Evolutionary conservation across 352 stramenopile species (phyloP).

Genomic region (Phytophthora meadii): DNA sequence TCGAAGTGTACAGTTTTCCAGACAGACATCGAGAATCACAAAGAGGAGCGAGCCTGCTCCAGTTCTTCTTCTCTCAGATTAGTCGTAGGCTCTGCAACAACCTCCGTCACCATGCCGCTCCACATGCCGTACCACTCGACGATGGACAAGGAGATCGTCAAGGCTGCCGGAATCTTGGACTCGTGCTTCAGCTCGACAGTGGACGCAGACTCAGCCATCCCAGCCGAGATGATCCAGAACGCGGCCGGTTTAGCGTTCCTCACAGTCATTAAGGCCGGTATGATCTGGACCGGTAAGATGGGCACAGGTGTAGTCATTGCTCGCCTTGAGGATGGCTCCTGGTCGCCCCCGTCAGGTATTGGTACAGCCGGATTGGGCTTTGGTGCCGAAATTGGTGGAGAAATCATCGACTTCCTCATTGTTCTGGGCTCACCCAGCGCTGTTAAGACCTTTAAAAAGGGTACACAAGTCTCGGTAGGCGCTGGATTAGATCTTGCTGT

Average conservation of each 20-base stretch:
- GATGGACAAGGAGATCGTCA: slow-evolving; percentile 89
- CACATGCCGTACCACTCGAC: slow-evolving; percentile 88
- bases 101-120: slow-evolving; percentile 61
- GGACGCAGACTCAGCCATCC: slow-evolving; percentile 77
- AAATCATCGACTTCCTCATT: slow-evolving; percentile 92
- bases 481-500: slow-evolving; percentile 80
- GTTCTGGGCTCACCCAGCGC: slow-evolving; percentile 74
- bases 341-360: slow-evolving; percentile 86
- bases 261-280: slow-evolving; percentile 85
- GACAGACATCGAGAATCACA: slow-evolving; percentile 11
- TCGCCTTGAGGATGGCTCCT: slow-evolving; percentile 81
- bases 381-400: slow-evolving; percentile 82
- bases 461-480: slow-evolving; percentile 82
- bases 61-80: background rate
- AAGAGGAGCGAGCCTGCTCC: too few relatives aligned
- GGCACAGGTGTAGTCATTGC: slow-evolving; percentile 85
- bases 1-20: slow-evolving; percentile 21
- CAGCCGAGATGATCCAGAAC: slow-evolving; percentile 83
- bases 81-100: background rate
- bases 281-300: slow-evolving; percentile 88
- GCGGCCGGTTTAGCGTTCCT: slow-evolving; percentile 82
- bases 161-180: slow-evolving; percentile 85
- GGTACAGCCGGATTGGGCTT: slow-evolving; percentile 84
- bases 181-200: slow-evolving; percentile 84
- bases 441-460: slow-evolving; percentile 87